Conservation (phyloP, 441 rosid genomes). For the Populus tomentosa region DNA sequence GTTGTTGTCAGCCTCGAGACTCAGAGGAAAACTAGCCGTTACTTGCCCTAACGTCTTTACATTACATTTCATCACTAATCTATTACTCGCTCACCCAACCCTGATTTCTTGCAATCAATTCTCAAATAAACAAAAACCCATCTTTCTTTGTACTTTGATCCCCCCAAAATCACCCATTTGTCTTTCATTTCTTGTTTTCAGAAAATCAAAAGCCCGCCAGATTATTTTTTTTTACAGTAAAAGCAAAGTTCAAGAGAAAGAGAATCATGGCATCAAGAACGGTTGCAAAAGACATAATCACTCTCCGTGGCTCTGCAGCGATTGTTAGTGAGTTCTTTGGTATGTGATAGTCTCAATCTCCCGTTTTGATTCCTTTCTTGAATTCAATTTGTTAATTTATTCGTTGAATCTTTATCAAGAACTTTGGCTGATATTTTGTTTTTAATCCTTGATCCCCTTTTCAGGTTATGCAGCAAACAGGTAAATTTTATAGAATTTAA, state of each 20-base stretch:
- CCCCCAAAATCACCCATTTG: no score
- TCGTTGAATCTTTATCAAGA: conserved; percentile 4
- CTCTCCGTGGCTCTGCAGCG: conserved; percentile 91
- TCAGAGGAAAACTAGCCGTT: conserved; percentile 44
- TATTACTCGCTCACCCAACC: background rate
- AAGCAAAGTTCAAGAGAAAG: background rate
- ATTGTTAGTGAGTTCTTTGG: conserved; percentile 96
- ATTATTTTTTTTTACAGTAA: background rate
- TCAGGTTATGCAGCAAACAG: conserved; percentile 98
- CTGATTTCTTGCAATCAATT: background rate
- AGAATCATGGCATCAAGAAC: conserved; percentile 70
- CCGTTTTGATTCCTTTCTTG: background rate
- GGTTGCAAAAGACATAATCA: conserved; percentile 84
- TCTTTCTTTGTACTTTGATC: background rate
- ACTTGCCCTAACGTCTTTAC: background rate
- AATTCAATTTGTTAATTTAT: background rate
- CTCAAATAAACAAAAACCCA: background rate
- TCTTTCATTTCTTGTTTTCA: background rate
- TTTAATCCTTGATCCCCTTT: conserved; percentile 5
- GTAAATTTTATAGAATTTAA: conserved; percentile 25
- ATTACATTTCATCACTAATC: background rate
- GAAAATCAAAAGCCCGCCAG: background rate
- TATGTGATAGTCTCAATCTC: conserved; percentile 16
- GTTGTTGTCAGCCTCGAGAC: conserved; percentile 12
- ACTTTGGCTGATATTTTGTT: conserved; percentile 9